These are phyloP conservation scores for Citrus unshiu DNA, from an alignment of 345 rosid genomes.

Conservation along the genomic window DNA sequence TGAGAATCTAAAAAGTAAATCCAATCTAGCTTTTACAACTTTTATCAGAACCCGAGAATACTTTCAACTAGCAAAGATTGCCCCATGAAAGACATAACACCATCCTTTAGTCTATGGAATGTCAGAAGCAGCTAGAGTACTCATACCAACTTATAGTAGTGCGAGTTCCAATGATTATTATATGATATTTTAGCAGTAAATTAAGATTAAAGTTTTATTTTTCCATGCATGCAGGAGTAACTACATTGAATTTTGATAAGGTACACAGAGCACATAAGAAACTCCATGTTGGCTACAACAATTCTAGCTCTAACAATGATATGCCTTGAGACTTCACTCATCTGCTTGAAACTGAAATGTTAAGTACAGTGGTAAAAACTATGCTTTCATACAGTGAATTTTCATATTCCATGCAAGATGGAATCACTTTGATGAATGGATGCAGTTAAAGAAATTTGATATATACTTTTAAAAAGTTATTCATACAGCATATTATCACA, in stretches of 20 bases:
- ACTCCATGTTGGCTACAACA: not conserved
- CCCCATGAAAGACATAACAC: slow-evolving; percentile 9
- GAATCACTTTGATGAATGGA: not conserved
- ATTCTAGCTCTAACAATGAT: not conserved
- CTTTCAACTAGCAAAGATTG: slow-evolving; percentile 19
- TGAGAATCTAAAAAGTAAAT: slow-evolving; percentile 20
- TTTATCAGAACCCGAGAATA: slow-evolving; percentile 17
- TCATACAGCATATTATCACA: not conserved
- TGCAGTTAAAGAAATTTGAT: not conserved
- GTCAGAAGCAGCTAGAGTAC: not conserved
- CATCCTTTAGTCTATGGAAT: slow-evolving; percentile 20
- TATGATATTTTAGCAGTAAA: not conserved
- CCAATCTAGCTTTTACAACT: slow-evolving; percentile 1
- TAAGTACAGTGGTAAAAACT: not conserved
- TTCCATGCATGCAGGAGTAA: not conserved
- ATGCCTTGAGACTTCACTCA: not conserved
- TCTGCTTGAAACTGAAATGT: not conserved
- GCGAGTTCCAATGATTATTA: slow-evolving; percentile 3
- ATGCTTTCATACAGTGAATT: not conserved
- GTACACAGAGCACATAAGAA: not conserved
- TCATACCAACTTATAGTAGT: not conserved
- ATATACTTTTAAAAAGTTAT: not conserved
- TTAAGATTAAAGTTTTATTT: not conserved
- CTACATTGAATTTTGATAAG: not conserved
- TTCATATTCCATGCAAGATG: not conserved